phyloP scores from a whole-genome alignment of 164 flowering plant species.

The Brasenia schreberi region DNA sequence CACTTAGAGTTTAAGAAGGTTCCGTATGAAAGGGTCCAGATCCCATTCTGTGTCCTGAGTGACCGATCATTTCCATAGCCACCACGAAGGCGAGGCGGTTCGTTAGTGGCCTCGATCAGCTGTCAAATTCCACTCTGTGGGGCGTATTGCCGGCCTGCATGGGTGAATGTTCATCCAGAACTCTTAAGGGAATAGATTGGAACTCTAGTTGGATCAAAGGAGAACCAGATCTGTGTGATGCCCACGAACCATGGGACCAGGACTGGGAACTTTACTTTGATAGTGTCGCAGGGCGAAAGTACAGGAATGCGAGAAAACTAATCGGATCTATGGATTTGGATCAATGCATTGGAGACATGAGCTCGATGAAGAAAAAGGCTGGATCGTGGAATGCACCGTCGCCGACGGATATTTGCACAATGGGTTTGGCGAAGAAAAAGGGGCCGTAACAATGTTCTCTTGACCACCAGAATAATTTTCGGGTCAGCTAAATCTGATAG shows the following conservation, averaged over 20 bases:
- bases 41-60: conserved; percentile 77
- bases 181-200: conserved; percentile 26
- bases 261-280: conserved; percentile 41
- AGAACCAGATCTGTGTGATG: conserved; percentile 20
- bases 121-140: conserved; percentile 81
- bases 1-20: conserved; percentile 46
- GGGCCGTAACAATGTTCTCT: too few relatives aligned
- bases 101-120: conserved; percentile 73
- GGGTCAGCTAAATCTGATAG: too few relatives aligned
- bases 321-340: conserved; percentile 24
- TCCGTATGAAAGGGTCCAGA: conserved; percentile 19
- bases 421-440: neutral
- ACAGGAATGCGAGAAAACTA: conserved; percentile 10
- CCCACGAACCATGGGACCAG: conserved; percentile 50
- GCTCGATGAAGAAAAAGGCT: conserved; percentile 31
- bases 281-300: conserved; percentile 25
- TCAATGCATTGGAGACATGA: conserved; percentile 23
- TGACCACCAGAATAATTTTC: too few relatives aligned
- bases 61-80: conserved; percentile 63
- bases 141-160: conserved; percentile 82
- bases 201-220: conserved; percentile 86
- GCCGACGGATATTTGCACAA: conserved; percentile 36
- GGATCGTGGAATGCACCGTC: conserved; percentile 56
- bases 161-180: conserved; percentile 43
- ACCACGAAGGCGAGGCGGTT: conserved; percentile 40